These are phyloP conservation scores for Talaromyces adpressus DNA, from an alignment of 495 filamentous ascomycete species.

Conservation along the genomic window DNA sequence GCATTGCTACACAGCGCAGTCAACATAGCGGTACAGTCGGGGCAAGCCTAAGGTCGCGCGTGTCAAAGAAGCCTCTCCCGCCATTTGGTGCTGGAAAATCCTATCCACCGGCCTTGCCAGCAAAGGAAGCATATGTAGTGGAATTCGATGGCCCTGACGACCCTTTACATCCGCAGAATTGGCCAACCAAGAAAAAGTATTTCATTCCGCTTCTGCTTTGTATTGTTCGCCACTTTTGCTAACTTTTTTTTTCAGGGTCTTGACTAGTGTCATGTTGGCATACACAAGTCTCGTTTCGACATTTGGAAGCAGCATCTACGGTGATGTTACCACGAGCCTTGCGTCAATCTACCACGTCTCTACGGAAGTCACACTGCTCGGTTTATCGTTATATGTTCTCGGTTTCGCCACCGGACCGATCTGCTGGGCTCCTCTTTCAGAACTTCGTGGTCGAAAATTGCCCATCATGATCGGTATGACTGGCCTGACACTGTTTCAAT, in stretches of 20 bases:
- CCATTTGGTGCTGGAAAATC: conserved; percentile 67
- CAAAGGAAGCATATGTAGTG: conserved; percentile 77
- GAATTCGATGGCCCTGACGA: conserved; percentile 78
- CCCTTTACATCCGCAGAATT: conserved; percentile 77
- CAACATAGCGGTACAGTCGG: conserved; percentile 76
- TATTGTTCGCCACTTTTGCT: not conserved
- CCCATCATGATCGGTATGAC: conserved; percentile 69
- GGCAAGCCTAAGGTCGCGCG: conserved; percentile 39
- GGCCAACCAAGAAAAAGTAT: conserved; percentile 70
- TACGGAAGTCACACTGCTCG: conserved; percentile 47
- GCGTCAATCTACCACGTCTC: conserved; percentile 45
- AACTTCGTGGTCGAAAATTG: conserved; percentile 51
- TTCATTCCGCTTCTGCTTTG: conserved; percentile 10
- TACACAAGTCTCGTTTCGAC: conserved; percentile 70
- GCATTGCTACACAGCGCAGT: conserved; percentile 66
- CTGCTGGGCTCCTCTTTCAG: conserved; percentile 60
- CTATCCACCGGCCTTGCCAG: conserved; percentile 66
- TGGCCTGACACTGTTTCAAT: conserved; percentile 69
- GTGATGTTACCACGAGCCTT: conserved; percentile 41
- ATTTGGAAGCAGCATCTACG: conserved; percentile 56
- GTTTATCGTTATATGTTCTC: conserved; percentile 52
- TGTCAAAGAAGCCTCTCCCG: conserved; percentile 50
- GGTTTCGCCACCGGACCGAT: conserved; percentile 57
- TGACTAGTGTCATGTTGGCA: conserved; percentile 65
- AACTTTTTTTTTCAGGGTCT: conserved; percentile 33